Base-by-base conservation (phyloP, 1,284 basidiomycete species). In the Ceratobasidium sp. region DNA sequence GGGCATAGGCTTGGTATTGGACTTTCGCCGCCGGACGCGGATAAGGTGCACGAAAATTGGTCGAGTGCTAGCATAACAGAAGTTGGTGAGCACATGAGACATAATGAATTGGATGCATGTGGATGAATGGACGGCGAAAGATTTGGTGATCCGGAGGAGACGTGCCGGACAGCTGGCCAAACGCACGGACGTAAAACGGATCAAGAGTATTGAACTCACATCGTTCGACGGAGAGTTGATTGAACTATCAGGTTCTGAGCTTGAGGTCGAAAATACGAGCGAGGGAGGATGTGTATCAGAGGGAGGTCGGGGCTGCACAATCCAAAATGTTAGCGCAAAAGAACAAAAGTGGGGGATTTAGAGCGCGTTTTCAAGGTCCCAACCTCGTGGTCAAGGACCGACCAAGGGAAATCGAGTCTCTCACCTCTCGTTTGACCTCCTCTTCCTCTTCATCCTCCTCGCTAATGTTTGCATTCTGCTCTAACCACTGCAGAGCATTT, bases 401-500 rank as follows among this genome's bases (percentile, higher is more conserved):
- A 9, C 19, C 31, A 59, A 29, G 22, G 19, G 16, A 59, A 16
- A 27, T 24, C n/a, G 24, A 19, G 22, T 48, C 7, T 6, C 66
- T 58, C 31, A 71, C 66, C 53, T 59, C 66, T 53, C 53, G 66
- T n/a, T 71, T 16, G 27, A 34, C 27, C 54, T 71, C 66, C 8
- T 51, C 49, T 27, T 71, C 66, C 27, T 71, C 66, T 41, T 68
- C 65, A 13, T 71, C 66, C 39, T 71, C 66, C 27, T 71, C 66
- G 41, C 53, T 73, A 34, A 71, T 71, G 29, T 75, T 63, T 27
- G 61, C 58, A 51, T 64, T 71, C 39, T 75, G 66, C 34, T 56
- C 66, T 37, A 75, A 41, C 74, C 74, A 75, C 6, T 63, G 66
- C 39, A 71, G 41, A 37, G 69, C 58, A 64, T 59, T 75, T 41